Percentiles rank a stretch among this genome's conserved stretches.
Evolutionary conservation across 345 rosid species (phyloP).

Genomic region (Brassica rapa): DNA sequence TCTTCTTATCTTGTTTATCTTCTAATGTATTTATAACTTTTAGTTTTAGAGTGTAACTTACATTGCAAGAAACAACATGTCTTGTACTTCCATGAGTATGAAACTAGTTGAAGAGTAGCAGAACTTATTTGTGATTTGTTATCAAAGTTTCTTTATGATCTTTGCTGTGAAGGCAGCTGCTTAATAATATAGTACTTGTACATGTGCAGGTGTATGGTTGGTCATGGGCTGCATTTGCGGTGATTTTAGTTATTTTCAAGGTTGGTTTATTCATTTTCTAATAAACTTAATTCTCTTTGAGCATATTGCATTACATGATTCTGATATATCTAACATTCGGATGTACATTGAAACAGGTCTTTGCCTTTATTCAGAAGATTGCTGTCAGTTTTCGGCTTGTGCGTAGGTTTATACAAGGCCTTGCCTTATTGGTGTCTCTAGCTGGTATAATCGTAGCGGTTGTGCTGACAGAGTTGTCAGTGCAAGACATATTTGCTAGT

Average conservation of each 20-base stretch:
- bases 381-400: conserved; percentile 88
- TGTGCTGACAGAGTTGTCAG: conserved; percentile 46
- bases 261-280: conserved; percentile 37
- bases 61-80: neutral
- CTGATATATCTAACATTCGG: conserved; percentile 1
- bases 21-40: too few relatives aligned
- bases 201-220: conserved; percentile 70
- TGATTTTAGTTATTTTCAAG: conserved; percentile 74
- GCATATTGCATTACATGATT: conserved; percentile 19
- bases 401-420: conserved; percentile 82
- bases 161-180: neutral
- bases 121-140: neutral
- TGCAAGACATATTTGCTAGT: conserved; percentile 76
- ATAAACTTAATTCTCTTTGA: neutral
- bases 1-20: too few relatives aligned
- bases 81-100: neutral
- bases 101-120: conserved; percentile 17
- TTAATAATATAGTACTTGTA: neutral
- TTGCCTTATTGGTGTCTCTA: conserved; percentile 64
- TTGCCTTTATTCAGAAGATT: conserved; percentile 91
- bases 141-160: neutral
- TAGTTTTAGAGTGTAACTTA: too few relatives aligned
- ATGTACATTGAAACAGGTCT: conserved; percentile 53
- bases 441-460: conserved; percentile 74
- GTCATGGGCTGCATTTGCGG: conserved; percentile 81